phyloP scores from a whole-genome alignment of 1,284 basidiomycete species.

The Rhizopogon hawkerae region DNA sequence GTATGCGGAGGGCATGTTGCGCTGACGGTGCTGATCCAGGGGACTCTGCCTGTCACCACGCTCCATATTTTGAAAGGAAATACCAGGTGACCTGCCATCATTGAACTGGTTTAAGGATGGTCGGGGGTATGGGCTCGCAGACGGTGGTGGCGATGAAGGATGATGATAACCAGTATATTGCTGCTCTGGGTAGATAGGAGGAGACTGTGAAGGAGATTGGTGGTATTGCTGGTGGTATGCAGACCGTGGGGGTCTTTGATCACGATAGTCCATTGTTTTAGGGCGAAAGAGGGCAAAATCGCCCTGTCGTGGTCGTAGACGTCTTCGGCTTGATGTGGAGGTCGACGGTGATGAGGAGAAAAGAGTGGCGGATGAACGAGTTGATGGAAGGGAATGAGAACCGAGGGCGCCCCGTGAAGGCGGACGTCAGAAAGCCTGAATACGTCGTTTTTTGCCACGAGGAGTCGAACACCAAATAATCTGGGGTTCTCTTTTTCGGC shows the following conservation, averaged over 20 bases:
- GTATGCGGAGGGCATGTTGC: constrained; percentile 46
- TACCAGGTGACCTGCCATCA: constrained; percentile 28
- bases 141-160: constrained; percentile 15
- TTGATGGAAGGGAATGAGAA: constrained; percentile 6
- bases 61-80: constrained; percentile 62
- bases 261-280: constrained; percentile 35
- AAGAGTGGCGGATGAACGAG: constrained; percentile 9
- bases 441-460: constrained; percentile 2
- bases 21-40: constrained; percentile 45
- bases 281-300: neutral
- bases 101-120: neutral
- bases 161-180: constrained; percentile 17
- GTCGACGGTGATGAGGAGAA: constrained; percentile 4
- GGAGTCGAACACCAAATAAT: neutral
- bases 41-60: constrained; percentile 53
- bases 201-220: constrained; percentile 13
- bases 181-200: constrained; percentile 23
- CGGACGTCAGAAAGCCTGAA: neutral
- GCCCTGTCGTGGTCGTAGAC: constrained; percentile 3
- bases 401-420: neutral
- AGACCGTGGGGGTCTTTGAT: constrained; percentile 38
- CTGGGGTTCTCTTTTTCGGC: neutral
- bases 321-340: neutral
- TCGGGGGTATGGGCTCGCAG: constrained; percentile 19
- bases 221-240: constrained; percentile 23